Evolutionary conservation across 1,284 basidiomycete genomes (phyloP).

Genomic region (Puccinia hordei): DNA sequence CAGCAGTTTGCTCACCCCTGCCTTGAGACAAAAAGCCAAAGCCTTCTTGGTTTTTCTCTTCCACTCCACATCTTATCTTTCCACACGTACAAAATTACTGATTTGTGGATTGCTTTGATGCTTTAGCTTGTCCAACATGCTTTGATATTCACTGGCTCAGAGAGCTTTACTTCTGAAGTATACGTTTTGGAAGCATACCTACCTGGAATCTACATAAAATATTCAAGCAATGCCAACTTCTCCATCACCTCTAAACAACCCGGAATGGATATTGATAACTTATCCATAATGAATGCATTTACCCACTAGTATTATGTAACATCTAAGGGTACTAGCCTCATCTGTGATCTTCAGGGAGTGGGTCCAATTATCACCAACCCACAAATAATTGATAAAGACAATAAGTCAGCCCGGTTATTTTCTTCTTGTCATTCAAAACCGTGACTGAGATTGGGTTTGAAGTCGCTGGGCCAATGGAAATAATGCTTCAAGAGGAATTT

Average conservation of each 20-base stretch:
- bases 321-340: not conserved
- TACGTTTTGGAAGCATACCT: not conserved
- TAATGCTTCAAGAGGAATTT: no score
- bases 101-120: not conserved
- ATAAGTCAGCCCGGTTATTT: no score
- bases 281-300: not conserved
- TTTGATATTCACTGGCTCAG: not conserved
- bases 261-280: not conserved
- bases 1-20: not conserved
- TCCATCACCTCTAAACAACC: not conserved
- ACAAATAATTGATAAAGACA: not conserved
- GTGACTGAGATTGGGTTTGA: no score
- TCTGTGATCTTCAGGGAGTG: not conserved
- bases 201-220: not conserved
- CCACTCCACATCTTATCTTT: not conserved
- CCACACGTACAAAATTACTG: not conserved
- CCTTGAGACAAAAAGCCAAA: not conserved
- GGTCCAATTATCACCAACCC: not conserved
- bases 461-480: no score
- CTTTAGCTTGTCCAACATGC: not conserved
- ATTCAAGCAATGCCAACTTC: not conserved
- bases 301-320: not conserved
- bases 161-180: not conserved
- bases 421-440: no score
- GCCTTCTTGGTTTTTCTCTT: no score